These are phyloP conservation scores for Fusarium sp. DNA, from an alignment of 2,329 filamentous ascomycete genomes.

Conservation along the genomic window DNA sequence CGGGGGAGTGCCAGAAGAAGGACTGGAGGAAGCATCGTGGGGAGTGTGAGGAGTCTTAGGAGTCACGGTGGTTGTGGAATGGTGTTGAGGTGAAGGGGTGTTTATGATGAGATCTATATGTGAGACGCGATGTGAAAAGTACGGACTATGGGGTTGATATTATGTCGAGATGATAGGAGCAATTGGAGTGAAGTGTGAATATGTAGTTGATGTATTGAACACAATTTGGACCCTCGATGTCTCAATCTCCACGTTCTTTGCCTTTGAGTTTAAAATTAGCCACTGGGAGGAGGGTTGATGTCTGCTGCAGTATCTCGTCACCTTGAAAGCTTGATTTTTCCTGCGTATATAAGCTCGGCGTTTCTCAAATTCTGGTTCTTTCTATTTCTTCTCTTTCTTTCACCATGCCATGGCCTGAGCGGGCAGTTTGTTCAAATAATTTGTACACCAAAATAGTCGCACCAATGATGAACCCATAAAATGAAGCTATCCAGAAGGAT, in stretches of 20 bases:
- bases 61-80: not conserved
- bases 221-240: not conserved
- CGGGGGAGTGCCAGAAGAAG: slow-evolving; percentile 59
- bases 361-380: not conserved
- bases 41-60: slow-evolving; percentile 48
- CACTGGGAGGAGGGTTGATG: not conserved
- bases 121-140: not conserved
- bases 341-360: slow-evolving; percentile 5
- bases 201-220: not conserved
- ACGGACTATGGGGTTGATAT: not conserved
- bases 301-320: not conserved
- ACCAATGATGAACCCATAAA: slow-evolving; percentile 14
- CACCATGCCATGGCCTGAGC: not conserved
- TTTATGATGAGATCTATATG: not conserved
- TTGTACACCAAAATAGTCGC: slow-evolving; percentile 7
- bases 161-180: not conserved
- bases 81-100: not conserved
- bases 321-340: slow-evolving; percentile 10
- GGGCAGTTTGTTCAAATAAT: not conserved
- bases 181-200: not conserved
- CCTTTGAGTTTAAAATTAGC: not conserved
- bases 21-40: slow-evolving; percentile 62
- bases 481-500: not conserved
- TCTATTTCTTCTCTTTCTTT: slow-evolving; percentile 6
- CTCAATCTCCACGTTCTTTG: not conserved